A percentile compares a stretch with the other conserved stretches of the same genome.
phyloP scores from a whole-genome alignment of 768 basidiomycete species.

The Naganishia onofrii region DNA sequence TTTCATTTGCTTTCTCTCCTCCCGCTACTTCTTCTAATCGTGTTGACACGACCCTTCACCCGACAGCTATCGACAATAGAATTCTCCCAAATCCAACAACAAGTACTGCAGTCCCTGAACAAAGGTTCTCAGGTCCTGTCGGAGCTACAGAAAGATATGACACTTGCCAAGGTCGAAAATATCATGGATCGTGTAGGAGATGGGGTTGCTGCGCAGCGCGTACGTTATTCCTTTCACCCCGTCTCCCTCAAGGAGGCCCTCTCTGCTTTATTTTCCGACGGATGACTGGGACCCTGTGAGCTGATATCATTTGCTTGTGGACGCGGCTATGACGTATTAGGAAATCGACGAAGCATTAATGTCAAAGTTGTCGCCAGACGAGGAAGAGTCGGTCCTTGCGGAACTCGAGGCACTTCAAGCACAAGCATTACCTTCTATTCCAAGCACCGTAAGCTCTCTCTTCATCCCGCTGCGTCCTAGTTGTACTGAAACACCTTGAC shows the following conservation, averaged over 20 bases:
- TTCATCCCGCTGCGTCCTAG: too few species aligned
- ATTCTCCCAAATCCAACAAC: conserved; percentile 88
- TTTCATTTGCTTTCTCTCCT: too few species aligned
- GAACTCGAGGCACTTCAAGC: conserved; percentile 70
- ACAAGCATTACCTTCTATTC: conserved; percentile 35
- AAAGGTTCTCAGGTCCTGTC: conserved; percentile 91
- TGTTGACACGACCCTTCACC: not conserved
- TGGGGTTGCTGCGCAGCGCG: conserved; percentile 85
- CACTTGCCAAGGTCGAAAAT: conserved; percentile 85
- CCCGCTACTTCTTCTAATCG: not conserved
- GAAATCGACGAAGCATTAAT: conserved; percentile 86
- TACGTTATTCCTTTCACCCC: conserved; percentile 48
- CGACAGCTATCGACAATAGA: conserved; percentile 89
- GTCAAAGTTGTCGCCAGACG: conserved; percentile 76
- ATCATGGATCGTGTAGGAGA: conserved; percentile 89
- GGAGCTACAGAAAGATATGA: conserved; percentile 92
- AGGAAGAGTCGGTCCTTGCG: conserved; percentile 87
- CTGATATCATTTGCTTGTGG: too few species aligned
- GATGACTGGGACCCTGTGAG: too few species aligned
- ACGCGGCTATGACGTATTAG: conserved; percentile 60
- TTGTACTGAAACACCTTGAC: not conserved
- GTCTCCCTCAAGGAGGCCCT: too few species aligned
- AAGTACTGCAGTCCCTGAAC: conserved; percentile 84
- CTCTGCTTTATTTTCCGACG: too few species aligned
- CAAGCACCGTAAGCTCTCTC: not conserved